These are phyloP conservation scores for Didymella glomerata DNA, from an alignment of 2,329 filamentous ascomycete genomes.

Conservation along the genomic window DNA sequence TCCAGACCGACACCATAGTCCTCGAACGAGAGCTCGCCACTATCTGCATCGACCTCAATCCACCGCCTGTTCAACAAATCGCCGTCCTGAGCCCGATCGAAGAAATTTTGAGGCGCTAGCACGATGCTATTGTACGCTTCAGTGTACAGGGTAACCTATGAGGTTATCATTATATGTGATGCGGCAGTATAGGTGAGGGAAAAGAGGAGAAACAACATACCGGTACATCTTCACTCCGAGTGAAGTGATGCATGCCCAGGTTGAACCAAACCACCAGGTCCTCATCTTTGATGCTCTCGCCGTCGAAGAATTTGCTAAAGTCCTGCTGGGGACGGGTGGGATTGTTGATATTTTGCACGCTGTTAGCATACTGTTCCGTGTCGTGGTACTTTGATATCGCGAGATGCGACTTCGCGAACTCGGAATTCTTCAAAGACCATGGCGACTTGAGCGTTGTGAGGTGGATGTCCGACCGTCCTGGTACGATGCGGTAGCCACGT, in stretches of 20 bases:
- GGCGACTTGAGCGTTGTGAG: conserved; percentile 50
- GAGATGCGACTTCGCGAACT: conserved; percentile 52
- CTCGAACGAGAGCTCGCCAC: conserved; percentile 26
- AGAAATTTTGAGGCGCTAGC: conserved; percentile 36
- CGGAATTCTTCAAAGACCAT: conserved; percentile 45
- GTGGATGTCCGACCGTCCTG: conserved; percentile 37
- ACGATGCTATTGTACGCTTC: conserved; percentile 35
- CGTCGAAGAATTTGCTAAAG: conserved; percentile 61
- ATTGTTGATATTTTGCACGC: conserved; percentile 49
- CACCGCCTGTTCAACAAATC: conserved; percentile 32
- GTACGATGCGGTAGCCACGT: conserved; percentile 60
- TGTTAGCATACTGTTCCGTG: conserved; percentile 52
- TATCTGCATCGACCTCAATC: conserved; percentile 26
- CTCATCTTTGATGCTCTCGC: conserved; percentile 54
- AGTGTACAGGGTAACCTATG: conserved; percentile 27
- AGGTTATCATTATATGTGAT: not conserved
- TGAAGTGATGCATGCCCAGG: conserved; percentile 57
- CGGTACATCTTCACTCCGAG: conserved; percentile 18
- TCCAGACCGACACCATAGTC: conserved; percentile 28
- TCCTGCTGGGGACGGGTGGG: conserved; percentile 53
- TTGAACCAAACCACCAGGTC: conserved; percentile 61
- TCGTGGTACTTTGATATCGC: conserved; percentile 56
- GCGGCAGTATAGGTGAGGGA: not conserved
- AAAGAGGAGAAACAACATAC: not conserved
- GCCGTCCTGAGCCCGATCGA: conserved; percentile 33